Base-by-base conservation (phyloP, 2,329 filamentous ascomycete species). In the Colletotrichum sansevieriae region DNA sequence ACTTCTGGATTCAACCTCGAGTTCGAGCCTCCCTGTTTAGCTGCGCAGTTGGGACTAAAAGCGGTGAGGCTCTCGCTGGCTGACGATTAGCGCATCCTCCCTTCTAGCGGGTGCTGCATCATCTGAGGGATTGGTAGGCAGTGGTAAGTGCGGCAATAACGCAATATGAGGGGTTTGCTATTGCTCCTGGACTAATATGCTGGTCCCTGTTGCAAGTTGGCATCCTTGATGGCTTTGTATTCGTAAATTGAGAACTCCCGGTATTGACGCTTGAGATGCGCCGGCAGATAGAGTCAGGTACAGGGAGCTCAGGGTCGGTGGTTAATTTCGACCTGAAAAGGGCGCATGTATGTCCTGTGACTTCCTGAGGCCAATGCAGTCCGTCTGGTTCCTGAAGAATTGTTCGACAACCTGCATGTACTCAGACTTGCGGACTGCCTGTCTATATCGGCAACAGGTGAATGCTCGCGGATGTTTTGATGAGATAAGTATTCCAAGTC, bases 11-110 rank as follows among this genome's bases (percentile, higher is more conserved):
- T 49, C 20, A 22, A 10, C 13, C 35, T 33, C 35, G 56, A 51
- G 61, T 49, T 65, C 33, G 49, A 51, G 55, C 41, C n/a, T 20
- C 47, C 18, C 44, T 29, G 22, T 65, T 37, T 29, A 43, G 49
- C 52, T 60, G 62, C 61, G 47, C 55, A 55, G 47, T 54, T n/a
- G 33, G 29, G 33, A 41, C 65, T 68, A 68, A 60, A 44, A 65
- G 65, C 65, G 65, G 65, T 68, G 65, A 68, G 62, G 62, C 65
- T 68, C 62, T 60, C 39, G 62, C 22, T 58, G 61, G 65, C 47
- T 54, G 65, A 22, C 22, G 22, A 47, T 60, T 68, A 68, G 65
- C 56, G 65, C 55, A 65, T 68, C 39, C 61, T 65, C 35, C 35
- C 55, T 29, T 18, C 1, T 49, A 25, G 20, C n/a, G 33, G 62